phyloP scores from a whole-genome alignment of 345 rosid genomes.

The Linum trigynum region DNA sequence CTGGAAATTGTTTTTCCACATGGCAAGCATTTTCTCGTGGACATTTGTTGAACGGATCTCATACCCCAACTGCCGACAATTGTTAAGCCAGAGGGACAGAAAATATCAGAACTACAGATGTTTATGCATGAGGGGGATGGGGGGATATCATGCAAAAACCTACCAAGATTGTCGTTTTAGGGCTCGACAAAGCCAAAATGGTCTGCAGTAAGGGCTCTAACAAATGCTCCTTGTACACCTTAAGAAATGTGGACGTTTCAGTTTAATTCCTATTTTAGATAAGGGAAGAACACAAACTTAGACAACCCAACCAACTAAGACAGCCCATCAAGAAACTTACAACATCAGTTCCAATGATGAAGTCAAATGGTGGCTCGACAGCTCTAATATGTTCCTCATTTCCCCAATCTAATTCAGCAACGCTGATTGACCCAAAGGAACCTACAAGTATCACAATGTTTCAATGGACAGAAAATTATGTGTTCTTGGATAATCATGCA shows the following conservation, averaged over 20 bases:
- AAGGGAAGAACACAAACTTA: not conserved
- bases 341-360: slow-evolving; percentile 82
- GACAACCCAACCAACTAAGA: not conserved
- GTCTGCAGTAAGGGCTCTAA: slow-evolving; percentile 71
- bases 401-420: slow-evolving; percentile 85
- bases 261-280: slow-evolving; percentile 4
- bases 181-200: slow-evolving; percentile 60
- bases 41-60: slow-evolving; percentile 81
- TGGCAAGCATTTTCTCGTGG: slow-evolving; percentile 77
- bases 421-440: slow-evolving; percentile 79
- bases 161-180: slow-evolving; percentile 79
- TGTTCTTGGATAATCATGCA: no score
- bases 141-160: not conserved
- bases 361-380: slow-evolving; percentile 80
- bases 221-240: slow-evolving; percentile 95
- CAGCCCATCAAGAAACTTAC: slow-evolving; percentile 38
- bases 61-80: slow-evolving; percentile 54
- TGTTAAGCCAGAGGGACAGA: not conserved
- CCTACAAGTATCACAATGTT: slow-evolving; percentile 30
- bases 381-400: slow-evolving; percentile 62
- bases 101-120: slow-evolving; percentile 10
- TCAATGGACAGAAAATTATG: not conserved
- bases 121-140: not conserved
- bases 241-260: slow-evolving; percentile 16
- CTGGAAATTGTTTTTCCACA: slow-evolving; percentile 69